Base-by-base conservation (phyloP, 1,139 yeast species). In the Nakaseomyces delphensis region DNA sequence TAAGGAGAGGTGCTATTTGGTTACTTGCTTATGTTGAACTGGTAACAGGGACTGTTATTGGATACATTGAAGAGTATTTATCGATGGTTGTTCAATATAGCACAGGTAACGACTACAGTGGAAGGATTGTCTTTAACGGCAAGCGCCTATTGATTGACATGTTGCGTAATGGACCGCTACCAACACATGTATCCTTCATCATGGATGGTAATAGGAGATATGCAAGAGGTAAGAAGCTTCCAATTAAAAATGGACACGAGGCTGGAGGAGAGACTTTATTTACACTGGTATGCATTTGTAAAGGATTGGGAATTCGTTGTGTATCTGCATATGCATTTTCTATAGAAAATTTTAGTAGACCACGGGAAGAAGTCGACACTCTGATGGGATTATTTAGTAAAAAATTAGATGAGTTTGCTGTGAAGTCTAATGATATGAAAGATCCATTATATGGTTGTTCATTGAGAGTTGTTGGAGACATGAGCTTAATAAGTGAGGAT, bases 141-240 rank as follows among this genome's bases (percentile, higher is more conserved):
- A 76, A 77, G 50, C 64, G 62, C 41, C 55, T 68, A 27, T 60
- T 78, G 47, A 77, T 82, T 1, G 55, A 63, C 15, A 67, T 79
- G 14, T 64, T 87, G 24, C 70, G 67, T 46, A 75, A 85, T 1
- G 96, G 96, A 0, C 83, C 85, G 0, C 71, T 84, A 1, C 98
- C 98, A 2, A 66, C 70, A 43, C 98, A 93, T 65, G 77, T 93
- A 27, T 96, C 96, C 0, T 78, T 91, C 55, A 86, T 91, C 45
- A 93, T 91, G 98, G 98, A 91, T 62, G 98, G 98, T 2, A 93
- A 91, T 65, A 69, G 98, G 50, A 70, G 97, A 37, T 91, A 72
- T 60, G 98, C 98, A 6, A 74, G 76, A 46, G 66, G 65, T 33
- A 76, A 73, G 45, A 75, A 82, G 42, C 69, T 84, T 45, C 87